phyloP scores from a whole-genome alignment of 352 stramenopile species.

The Pythium phragmitis region DNA sequence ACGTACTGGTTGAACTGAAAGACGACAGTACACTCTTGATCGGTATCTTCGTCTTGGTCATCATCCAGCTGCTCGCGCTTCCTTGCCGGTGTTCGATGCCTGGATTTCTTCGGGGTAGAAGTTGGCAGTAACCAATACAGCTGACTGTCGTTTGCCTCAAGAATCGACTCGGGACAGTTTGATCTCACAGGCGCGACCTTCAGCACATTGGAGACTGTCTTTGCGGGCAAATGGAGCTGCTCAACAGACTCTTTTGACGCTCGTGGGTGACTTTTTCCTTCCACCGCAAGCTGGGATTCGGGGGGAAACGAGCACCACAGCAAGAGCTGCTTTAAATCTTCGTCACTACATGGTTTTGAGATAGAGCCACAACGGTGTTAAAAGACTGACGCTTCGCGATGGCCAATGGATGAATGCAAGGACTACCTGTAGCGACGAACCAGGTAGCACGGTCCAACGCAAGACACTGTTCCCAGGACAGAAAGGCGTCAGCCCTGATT shows the following conservation, averaged over 20 bases:
- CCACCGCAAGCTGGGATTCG: conserved; percentile 6
- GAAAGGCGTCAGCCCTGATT: not conserved
- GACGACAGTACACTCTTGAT: conserved; percentile 31
- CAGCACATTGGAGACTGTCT: conserved; percentile 3
- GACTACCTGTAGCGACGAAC: conserved; percentile 51
- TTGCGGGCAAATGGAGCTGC: conserved; percentile 14
- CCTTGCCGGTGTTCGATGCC: conserved; percentile 6
- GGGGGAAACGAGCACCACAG: conserved; percentile 54
- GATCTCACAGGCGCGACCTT: conserved; percentile 26
- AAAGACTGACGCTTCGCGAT: no score
- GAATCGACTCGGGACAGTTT: not conserved
- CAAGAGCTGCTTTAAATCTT: conserved; percentile 59
- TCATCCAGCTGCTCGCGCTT: conserved; percentile 26
- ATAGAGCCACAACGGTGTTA: not conserved
- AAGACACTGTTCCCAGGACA: conserved; percentile 34
- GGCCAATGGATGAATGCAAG: not conserved
- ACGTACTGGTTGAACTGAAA: conserved; percentile 73
- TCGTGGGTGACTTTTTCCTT: not conserved
- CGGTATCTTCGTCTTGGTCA: conserved; percentile 30
- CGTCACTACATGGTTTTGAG: conserved; percentile 30
- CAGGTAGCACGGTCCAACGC: conserved; percentile 51
- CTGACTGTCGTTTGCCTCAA: conserved; percentile 61
- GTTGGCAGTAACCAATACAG: conserved; percentile 44
- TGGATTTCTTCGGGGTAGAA: not conserved
- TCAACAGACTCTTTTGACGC: not conserved